Evolutionary conservation across 2,329 filamentous ascomycete species (phyloP).

Genomic region (Phyllachora maydis): DNA sequence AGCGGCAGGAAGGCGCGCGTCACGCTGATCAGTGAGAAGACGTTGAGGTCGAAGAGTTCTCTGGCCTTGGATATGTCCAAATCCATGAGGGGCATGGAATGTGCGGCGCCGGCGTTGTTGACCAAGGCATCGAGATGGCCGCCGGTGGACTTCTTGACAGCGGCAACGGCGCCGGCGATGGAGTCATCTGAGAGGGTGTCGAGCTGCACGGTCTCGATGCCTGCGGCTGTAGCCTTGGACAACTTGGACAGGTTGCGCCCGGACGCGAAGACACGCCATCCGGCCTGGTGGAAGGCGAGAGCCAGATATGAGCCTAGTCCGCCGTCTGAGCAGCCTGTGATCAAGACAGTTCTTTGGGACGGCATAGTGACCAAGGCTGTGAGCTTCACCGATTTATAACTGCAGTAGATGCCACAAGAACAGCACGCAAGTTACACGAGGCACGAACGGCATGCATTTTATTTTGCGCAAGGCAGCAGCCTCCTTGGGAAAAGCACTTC

Average conservation of each 20-base stretch:
- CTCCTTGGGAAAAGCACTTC: too few relatives aligned
- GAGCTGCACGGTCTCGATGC: slow-evolving; percentile 8
- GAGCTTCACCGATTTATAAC: too few relatives aligned
- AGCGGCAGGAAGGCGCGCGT: slow-evolving; percentile 14
- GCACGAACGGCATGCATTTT: too few relatives aligned
- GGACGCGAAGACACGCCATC: slow-evolving; percentile 16
- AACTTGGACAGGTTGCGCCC: slow-evolving; percentile 11
- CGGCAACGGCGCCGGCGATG: slow-evolving; percentile 4
- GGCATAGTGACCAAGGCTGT: too few relatives aligned
- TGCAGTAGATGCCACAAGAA: too few relatives aligned
- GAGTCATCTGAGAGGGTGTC: slow-evolving; percentile 8
- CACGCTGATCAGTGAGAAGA: slow-evolving; percentile 14
- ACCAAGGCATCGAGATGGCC: slow-evolving; percentile 16
- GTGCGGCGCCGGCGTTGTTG: slow-evolving; percentile 18
- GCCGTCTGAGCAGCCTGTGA: slow-evolving; percentile 16
- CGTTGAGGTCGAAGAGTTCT: slow-evolving; percentile 17
- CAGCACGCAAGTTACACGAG: too few relatives aligned
- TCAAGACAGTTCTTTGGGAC: slow-evolving; percentile 8
- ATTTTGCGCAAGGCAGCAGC: too few relatives aligned
- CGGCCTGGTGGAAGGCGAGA: slow-evolving; percentile 11
- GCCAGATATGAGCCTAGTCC: slow-evolving; percentile 17
- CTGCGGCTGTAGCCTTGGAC: slow-evolving; percentile 6
- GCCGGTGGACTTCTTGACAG: slow-evolving; percentile 8
- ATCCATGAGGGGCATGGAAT: slow-evolving; percentile 14
- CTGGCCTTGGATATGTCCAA: slow-evolving; percentile 11